phyloP scores from a whole-genome alignment of 345 rosid species.

The Noccaea bulbosa region DNA sequence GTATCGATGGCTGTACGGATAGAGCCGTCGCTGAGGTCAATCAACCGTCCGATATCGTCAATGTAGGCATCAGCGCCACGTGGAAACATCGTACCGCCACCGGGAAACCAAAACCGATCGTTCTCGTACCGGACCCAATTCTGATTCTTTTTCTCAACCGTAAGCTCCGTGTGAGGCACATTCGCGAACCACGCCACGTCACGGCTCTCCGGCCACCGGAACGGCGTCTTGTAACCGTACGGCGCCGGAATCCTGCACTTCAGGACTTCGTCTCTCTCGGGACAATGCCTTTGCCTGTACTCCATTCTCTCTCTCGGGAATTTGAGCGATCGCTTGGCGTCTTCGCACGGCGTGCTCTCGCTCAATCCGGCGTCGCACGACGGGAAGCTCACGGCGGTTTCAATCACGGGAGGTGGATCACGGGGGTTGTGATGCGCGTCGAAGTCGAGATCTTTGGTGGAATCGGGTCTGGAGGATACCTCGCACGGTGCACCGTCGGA shows the following conservation, averaged over 20 bases:
- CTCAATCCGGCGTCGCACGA: constrained; percentile 53
- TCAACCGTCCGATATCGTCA: constrained; percentile 74
- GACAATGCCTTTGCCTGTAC: constrained; percentile 78
- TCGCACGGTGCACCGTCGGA: constrained; percentile 21
- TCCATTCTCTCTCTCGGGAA: constrained; percentile 58
- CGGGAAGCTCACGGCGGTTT: constrained; percentile 53
- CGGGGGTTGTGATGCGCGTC: constrained; percentile 56
- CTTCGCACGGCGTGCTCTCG: constrained; percentile 90
- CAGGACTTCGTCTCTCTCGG: constrained; percentile 50
- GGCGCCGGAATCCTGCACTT: constrained; percentile 84
- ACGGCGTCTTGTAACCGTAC: constrained; percentile 71
- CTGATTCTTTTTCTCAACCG: constrained; percentile 86
- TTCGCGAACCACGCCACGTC: constrained; percentile 87
- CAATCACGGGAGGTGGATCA: constrained; percentile 49
- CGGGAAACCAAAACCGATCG: constrained; percentile 79
- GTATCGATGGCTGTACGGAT: constrained; percentile 93
- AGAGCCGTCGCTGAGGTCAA: constrained; percentile 80
- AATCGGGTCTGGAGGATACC: background rate
- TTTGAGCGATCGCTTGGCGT: constrained; percentile 58
- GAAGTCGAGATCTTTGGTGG: constrained; percentile 61
- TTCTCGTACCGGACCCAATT: constrained; percentile 81
- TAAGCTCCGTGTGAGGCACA: constrained; percentile 86
- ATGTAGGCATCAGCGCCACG: constrained; percentile 86
- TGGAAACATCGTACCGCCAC: constrained; percentile 98
- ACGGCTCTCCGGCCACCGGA: constrained; percentile 88